These are phyloP conservation scores for Candida golubevii DNA, from an alignment of 805 yeast genomes.

Conservation along the genomic window DNA sequence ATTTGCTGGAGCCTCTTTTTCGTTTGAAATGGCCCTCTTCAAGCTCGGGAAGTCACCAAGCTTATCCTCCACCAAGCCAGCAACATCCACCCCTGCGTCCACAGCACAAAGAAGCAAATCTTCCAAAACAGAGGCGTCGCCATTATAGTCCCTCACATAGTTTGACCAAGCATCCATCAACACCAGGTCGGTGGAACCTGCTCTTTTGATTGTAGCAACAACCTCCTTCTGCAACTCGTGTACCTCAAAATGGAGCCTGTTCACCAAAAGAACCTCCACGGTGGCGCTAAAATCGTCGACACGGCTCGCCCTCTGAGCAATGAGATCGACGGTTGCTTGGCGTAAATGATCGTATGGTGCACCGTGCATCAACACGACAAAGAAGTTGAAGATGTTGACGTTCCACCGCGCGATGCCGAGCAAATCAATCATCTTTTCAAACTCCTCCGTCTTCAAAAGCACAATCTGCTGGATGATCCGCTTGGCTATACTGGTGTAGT, in stretches of 20 bases:
- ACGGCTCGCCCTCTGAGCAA: constrained; percentile 17
- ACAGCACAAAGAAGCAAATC: constrained; percentile 14
- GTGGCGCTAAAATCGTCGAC: constrained; percentile 17
- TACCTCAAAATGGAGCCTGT: constrained; percentile 25
- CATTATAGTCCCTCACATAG: constrained; percentile 14
- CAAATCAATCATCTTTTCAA: constrained; percentile 17
- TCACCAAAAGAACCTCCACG: constrained; percentile 23
- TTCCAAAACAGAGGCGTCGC: constrained; percentile 19
- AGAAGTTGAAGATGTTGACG: constrained; percentile 28
- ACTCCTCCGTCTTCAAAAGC: constrained; percentile 24
- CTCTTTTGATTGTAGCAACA: constrained; percentile 9
- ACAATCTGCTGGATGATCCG: constrained; percentile 32
- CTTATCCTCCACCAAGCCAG: constrained; percentile 13
- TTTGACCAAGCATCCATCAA: constrained; percentile 20
- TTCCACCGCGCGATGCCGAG: constrained; percentile 29
- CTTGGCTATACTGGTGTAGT: constrained; percentile 29
- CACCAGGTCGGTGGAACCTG: constrained; percentile 11
- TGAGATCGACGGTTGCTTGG: constrained; percentile 21
- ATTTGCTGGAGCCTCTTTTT: no score
- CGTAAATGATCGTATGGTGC: constrained; percentile 32
- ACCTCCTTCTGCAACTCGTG: constrained; percentile 17
- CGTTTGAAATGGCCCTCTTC: not conserved
- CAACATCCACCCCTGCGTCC: constrained; percentile 15
- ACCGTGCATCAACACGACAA: constrained; percentile 29
- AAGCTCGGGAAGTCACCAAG: constrained; percentile 18